Evolutionary conservation across 495 filamentous ascomycete genomes (phyloP).

Genomic region (Lichina pygmaea): DNA sequence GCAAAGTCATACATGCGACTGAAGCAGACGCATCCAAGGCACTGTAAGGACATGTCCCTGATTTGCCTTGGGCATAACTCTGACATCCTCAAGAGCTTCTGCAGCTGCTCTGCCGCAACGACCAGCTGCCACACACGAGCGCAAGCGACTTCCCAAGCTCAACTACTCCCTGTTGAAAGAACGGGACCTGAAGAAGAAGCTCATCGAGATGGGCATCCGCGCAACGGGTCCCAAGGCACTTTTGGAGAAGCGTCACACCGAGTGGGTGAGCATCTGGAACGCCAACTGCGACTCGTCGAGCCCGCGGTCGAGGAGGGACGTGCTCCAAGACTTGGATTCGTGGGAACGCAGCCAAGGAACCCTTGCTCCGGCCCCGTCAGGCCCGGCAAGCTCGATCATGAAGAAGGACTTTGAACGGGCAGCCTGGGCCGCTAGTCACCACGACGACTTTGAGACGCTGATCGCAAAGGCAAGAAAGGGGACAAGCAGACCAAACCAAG

Average conservation of each 20-base stretch:
- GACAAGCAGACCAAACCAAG: too few species aligned
- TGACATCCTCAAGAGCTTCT: not conserved
- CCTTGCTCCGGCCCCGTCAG: conserved; percentile 14
- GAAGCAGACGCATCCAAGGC: not conserved
- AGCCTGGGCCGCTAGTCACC: conserved; percentile 49
- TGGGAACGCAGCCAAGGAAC: conserved; percentile 60
- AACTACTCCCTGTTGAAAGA: conserved; percentile 69
- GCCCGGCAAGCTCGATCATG: conserved; percentile 21
- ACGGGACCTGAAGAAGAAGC: conserved; percentile 42
- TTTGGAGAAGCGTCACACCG: conserved; percentile 55
- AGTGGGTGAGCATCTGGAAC: conserved; percentile 93
- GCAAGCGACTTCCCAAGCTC: conserved; percentile 41
- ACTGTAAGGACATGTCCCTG: not conserved
- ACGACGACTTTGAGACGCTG: conserved; percentile 41
- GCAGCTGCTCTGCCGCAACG: not conserved
- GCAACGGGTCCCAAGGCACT: conserved; percentile 32
- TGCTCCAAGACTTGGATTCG: conserved; percentile 48
- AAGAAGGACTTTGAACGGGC: conserved; percentile 61
- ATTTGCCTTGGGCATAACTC: not conserved
- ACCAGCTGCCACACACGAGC: conserved; percentile 11
- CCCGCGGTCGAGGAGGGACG: conserved; percentile 39
- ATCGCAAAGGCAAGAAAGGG: conserved; percentile 35
- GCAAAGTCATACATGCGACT: not conserved
- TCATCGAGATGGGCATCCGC: conserved; percentile 61
- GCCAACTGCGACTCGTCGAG: conserved; percentile 69